Evolutionary conservation across 2,329 filamentous ascomycete species (phyloP).

Genomic region (Colletotrichum acutatum): DNA sequence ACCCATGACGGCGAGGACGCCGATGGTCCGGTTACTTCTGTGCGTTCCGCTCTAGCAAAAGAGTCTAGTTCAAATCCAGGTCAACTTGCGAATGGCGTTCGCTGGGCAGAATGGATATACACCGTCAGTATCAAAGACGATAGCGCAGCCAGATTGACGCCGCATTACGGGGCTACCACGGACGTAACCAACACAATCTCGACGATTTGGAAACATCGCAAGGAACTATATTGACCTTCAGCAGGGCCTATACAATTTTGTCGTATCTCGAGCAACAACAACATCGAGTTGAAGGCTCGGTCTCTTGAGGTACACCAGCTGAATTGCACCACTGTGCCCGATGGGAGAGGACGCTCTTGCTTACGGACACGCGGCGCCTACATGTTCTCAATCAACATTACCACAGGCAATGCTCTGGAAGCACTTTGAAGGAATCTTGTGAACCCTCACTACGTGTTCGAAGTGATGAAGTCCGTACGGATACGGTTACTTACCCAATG

Average conservation of each 20-base stretch:
- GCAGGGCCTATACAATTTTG: neutral
- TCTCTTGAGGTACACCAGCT: neutral
- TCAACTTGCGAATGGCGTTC: conserved; percentile 4
- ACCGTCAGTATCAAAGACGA: conserved; percentile 13
- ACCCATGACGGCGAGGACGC: neutral
- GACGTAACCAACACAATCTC: neutral
- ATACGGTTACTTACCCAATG: too few relatives aligned
- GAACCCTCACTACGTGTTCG: neutral
- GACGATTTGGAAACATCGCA: neutral
- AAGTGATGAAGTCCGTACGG: too few relatives aligned
- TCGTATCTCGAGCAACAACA: neutral
- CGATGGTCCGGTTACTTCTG: neutral
- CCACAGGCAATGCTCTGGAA: too few relatives aligned
- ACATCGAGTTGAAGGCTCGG: neutral
- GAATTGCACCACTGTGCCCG: neutral
- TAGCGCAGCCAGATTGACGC: neutral
- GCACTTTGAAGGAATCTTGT: neutral
- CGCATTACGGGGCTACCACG: neutral
- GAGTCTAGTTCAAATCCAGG: conserved; percentile 12
- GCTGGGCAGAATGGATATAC: conserved; percentile 16
- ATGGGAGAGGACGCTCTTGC: neutral
- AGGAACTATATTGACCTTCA: neutral
- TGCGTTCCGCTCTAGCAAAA: neutral
- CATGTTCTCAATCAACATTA: neutral
- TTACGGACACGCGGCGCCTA: neutral